phyloP scores from a whole-genome alignment of 2,329 filamentous ascomycete genomes.

The Aspergillus sp. region DNA sequence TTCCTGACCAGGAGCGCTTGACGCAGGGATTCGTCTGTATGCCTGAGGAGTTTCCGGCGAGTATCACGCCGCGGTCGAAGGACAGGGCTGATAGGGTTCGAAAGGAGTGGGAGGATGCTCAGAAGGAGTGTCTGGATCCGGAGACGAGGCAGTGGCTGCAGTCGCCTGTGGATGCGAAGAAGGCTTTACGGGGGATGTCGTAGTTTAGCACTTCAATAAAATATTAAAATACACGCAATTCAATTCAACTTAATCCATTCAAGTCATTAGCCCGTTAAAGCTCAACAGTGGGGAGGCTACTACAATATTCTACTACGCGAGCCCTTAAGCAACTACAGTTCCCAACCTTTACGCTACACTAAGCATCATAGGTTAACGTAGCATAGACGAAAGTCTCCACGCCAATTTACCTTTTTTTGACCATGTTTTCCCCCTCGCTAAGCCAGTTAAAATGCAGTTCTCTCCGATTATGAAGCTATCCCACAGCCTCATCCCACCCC shows the following conservation, averaged over 20 bases:
- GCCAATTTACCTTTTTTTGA: not conserved
- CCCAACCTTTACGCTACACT: no score
- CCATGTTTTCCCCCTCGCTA: not conserved
- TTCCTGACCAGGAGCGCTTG: constrained; percentile 41
- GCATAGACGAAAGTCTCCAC: not conserved
- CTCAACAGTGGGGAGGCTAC: no score
- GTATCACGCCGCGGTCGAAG: constrained; percentile 36
- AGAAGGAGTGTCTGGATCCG: not conserved
- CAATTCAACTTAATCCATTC: no score
- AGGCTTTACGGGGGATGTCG: not conserved
- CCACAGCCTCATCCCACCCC: not conserved
- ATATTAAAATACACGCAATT: not conserved
- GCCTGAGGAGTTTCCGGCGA: constrained; percentile 41
- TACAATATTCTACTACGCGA: no score
- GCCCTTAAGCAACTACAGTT: no score
- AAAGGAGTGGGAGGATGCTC: not conserved
- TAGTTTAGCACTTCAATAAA: not conserved
- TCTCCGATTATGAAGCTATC: not conserved
- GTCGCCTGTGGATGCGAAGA: not conserved
- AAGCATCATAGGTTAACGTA: no score
- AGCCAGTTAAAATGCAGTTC: not conserved
- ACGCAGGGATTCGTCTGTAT: constrained; percentile 48
- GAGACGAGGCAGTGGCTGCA: not conserved
- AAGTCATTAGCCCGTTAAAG: no score
- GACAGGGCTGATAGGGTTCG: constrained; percentile 24